Evolutionary conservation across 2,329 filamentous ascomycete genomes (phyloP).

Genomic region (Sordariomycetes sp.): DNA sequence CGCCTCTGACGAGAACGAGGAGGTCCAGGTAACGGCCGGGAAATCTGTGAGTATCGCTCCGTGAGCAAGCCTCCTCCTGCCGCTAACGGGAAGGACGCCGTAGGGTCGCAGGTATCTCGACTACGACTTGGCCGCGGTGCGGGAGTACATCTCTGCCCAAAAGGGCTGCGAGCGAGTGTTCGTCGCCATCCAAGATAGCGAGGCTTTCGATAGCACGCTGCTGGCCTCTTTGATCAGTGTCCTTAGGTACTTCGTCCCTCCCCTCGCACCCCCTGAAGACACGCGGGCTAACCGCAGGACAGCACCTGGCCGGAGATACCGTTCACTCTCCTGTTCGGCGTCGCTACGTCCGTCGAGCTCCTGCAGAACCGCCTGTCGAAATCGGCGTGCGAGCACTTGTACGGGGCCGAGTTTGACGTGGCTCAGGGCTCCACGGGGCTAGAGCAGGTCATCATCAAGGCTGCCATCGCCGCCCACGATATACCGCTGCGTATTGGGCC

Average conservation of each 20-base stretch:
- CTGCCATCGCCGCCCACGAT: constrained; percentile 47
- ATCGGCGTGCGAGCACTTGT: constrained; percentile 53
- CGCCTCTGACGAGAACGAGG: constrained; percentile 40
- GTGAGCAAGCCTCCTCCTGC: neutral
- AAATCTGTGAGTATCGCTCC: constrained; percentile 31
- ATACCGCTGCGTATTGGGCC: constrained; percentile 53
- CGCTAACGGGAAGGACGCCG: neutral
- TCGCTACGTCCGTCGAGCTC: constrained; percentile 72
- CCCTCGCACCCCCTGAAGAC: neutral
- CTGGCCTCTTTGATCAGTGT: constrained; percentile 61
- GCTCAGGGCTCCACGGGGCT: constrained; percentile 62
- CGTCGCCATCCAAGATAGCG: constrained; percentile 69
- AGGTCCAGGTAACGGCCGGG: constrained; percentile 30
- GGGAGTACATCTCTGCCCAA: constrained; percentile 45
- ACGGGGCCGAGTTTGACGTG: constrained; percentile 67
- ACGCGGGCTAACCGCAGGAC: neutral
- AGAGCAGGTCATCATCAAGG: constrained; percentile 56
- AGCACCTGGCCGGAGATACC: constrained; percentile 49
- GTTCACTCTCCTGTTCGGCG: constrained; percentile 66
- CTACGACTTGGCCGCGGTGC: constrained; percentile 66
- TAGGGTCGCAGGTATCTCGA: constrained; percentile 58
- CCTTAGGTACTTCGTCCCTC: constrained; percentile 42
- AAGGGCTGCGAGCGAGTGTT: constrained; percentile 45
- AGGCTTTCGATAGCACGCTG: constrained; percentile 66
- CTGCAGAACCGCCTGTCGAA: constrained; percentile 66